Percentiles rank a stretch among this genome's conserved stretches.
phyloP scores from a whole-genome alignment of 2,329 filamentous ascomycete species.

The Aphanocladium album region DNA sequence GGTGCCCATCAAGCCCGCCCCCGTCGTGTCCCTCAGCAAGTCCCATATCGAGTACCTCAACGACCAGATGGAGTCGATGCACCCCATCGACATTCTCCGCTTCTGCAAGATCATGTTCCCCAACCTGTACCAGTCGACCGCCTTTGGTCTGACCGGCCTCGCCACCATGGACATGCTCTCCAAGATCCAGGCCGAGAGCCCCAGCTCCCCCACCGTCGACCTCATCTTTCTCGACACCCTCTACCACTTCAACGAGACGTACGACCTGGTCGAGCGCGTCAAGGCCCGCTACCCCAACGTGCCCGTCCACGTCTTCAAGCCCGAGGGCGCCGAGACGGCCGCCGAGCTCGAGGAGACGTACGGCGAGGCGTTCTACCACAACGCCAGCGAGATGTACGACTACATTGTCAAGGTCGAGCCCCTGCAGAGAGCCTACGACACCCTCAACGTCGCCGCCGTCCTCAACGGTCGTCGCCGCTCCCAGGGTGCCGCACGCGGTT shows the following conservation, averaged over 20 bases:
- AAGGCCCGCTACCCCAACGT: slow-evolving; percentile 71
- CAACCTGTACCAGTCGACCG: slow-evolving; percentile 80
- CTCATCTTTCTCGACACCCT: slow-evolving; percentile 80
- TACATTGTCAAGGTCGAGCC: slow-evolving; percentile 98
- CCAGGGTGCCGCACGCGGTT: slow-evolving; percentile 87
- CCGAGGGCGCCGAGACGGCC: slow-evolving; percentile 65
- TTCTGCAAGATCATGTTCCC: slow-evolving; percentile 92
- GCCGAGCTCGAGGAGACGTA: slow-evolving; percentile 78
- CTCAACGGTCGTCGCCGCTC: slow-evolving; percentile 87
- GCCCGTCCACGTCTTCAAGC: slow-evolving; percentile 85
- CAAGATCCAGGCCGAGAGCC: slow-evolving; percentile 61
- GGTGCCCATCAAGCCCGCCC: slow-evolving; percentile 34
- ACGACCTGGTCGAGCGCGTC: slow-evolving; percentile 68
- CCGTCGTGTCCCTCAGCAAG: slow-evolving; percentile 79
- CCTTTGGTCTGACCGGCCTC: slow-evolving; percentile 75
- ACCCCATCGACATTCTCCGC: slow-evolving; percentile 84
- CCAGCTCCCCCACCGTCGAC: slow-evolving; percentile 55
- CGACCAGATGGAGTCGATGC: slow-evolving; percentile 77
- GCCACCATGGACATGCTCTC: slow-evolving; percentile 82
- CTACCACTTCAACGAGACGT: slow-evolving; percentile 76
- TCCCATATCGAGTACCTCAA: slow-evolving; percentile 89
- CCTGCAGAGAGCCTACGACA: slow-evolving; percentile 81
- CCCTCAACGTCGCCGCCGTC: slow-evolving; percentile 83
- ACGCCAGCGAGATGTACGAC: slow-evolving; percentile 85
- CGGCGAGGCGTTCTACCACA: slow-evolving; percentile 79